Evolutionary conservation across 306 rosid genomes (phyloP), one percentile per base, ranked within the genome.

Genomic region (Quercus parvula): DNA sequence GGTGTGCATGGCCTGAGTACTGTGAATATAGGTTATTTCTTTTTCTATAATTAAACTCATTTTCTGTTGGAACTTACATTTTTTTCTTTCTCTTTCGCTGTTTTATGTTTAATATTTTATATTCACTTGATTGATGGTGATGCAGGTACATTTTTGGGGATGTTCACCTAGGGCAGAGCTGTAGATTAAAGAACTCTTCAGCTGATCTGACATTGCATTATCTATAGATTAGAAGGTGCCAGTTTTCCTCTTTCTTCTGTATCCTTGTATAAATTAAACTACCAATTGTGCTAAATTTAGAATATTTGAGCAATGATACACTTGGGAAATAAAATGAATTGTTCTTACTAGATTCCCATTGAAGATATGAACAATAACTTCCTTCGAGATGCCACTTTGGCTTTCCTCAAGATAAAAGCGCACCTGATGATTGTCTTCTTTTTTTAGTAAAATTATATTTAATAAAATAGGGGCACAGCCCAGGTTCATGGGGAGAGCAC

Each of bases 81-180:
- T 54, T 28, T 41, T 27, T 33, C 56, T 18, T 56, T 18, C 51
- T 30, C 17, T 77, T 28, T n/a, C 20, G 15, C 11, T 30, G 24
- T 6, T 38, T 67, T 18, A 18, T 25, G 44, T 15, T 46, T 22
- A 25, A 5, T 13, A 20, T 10, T 46, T 71, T 71, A 46, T 59
- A 59, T n/a, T 54, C 46, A 15, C 20, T 38, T 25, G 25, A 68
- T 25, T 24, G 30, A 25, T 81, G 82, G 78, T 59, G 71, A 71
- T 72, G 82, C 88, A 95, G 99, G 82, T 95, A 95, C 78, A n/a
- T 84, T 79, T 95, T 95, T 81, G 99, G 99, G 61, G 98, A 95
- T 85, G 99, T 95, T 87, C 99, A 95, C 85, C 87, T 95, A 71
- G 98, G 98, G 81, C 99, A 95, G 82, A 95, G 99, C 91, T 93